Evolutionary conservation across 441 rosid species (phyloP).

Genomic region (Croton laevigatus): DNA sequence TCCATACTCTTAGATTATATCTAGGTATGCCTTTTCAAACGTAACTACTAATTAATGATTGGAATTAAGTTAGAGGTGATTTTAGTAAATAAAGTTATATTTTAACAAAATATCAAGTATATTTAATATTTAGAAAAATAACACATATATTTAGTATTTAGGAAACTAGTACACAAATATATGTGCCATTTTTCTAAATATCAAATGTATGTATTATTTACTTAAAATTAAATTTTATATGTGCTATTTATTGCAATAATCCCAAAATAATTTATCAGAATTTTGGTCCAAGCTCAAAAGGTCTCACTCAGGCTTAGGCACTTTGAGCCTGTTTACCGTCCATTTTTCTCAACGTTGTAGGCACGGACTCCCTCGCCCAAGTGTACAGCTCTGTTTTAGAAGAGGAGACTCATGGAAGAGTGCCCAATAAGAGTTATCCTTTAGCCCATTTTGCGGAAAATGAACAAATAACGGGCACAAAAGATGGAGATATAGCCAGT

Average conservation of each 20-base stretch:
- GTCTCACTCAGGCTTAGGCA: background rate
- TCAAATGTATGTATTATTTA: background rate
- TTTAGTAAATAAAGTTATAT: too few species aligned
- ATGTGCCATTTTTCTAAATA: too few species aligned
- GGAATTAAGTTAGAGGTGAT: too few species aligned
- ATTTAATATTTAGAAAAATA: too few species aligned
- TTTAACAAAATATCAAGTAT: too few species aligned
- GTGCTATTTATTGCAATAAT: too few species aligned
- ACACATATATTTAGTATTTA: too few species aligned
- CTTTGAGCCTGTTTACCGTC: background rate
- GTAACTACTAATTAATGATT: too few species aligned
- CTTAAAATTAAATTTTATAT: background rate
- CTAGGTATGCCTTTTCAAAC: too few species aligned
- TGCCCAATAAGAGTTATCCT: background rate
- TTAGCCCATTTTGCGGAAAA: background rate
- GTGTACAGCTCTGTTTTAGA: background rate
- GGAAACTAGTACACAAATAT: too few species aligned
- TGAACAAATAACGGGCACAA: background rate
- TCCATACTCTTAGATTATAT: too few species aligned
- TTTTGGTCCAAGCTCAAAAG: background rate
- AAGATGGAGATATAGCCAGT: background rate
- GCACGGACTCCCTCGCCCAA: background rate
- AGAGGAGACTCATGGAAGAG: background rate
- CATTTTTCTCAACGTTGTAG: background rate
- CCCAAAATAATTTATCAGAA: too few species aligned